phyloP scores from a whole-genome alignment of 371 early-diverging fungal genomes.

The Thermomucor indicae-seudaticae region DNA sequence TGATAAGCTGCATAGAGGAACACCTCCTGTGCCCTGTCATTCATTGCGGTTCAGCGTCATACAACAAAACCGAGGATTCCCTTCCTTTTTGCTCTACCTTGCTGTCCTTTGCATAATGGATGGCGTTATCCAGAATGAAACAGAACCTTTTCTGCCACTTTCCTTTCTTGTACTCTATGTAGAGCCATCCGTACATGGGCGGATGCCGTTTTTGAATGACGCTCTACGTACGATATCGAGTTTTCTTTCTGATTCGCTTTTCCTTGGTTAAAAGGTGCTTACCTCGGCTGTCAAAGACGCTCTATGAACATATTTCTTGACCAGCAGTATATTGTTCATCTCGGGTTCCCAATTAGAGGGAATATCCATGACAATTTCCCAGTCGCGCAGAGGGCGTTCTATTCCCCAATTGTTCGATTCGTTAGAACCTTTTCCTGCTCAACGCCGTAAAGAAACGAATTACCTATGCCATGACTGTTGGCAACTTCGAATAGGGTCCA shows the following conservation, averaged over 20 bases:
- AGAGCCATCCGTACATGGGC: constrained; percentile 62
- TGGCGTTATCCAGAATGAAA: constrained; percentile 56
- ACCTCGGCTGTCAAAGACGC: constrained; percentile 45
- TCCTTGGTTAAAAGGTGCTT: constrained; percentile 1
- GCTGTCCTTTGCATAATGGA: constrained; percentile 69
- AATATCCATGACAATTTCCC: constrained; percentile 82
- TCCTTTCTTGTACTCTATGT: constrained; percentile 66
- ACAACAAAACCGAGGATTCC: constrained; percentile 5
- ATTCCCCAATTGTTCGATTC: constrained; percentile 9
- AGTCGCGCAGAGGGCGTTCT: constrained; percentile 87
- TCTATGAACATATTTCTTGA: constrained; percentile 65
- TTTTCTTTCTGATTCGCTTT: constrained; percentile 11
- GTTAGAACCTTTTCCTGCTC: background rate
- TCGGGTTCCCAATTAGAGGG: constrained; percentile 78
- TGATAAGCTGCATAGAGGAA: constrained; percentile 63
- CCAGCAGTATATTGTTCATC: constrained; percentile 67
- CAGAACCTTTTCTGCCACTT: constrained; percentile 78
- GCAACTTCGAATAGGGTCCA: constrained; percentile 92
- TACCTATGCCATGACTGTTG: constrained; percentile 70
- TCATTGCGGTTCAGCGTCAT: constrained; percentile 10
- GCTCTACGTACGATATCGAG: constrained; percentile 29
- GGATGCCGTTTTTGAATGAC: constrained; percentile 33
- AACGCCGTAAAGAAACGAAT: background rate
- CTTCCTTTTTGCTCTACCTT: constrained; percentile 40
- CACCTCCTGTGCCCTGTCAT: constrained; percentile 48